Base-by-base conservation (phyloP, 139 green algal species). In the Monoraphidium neglectum region DNA sequence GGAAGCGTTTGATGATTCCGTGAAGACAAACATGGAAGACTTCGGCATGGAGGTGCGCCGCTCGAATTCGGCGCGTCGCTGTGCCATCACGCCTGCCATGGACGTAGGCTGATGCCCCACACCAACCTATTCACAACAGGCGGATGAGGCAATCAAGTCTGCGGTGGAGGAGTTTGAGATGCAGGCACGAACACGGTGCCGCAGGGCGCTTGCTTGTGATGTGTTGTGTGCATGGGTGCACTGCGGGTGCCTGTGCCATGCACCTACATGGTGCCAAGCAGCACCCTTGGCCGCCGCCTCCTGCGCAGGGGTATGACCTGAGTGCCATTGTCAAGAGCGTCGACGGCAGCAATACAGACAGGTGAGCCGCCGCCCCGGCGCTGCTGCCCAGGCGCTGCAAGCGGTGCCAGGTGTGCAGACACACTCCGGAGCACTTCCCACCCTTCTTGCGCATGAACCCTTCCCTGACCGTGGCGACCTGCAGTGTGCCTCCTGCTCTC, bases 31-130 rank as follows among this genome's bases (percentile, higher is more conserved):
- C 72, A 90, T 94, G 0, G 87, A 91, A 8, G 89, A 95, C 46
- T 97, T 97, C 73, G 92, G 93, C 10, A 97, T 97, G 92, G 79
- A 91, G 81, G 91, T 95, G 35, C 37, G 87, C 10, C 32, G 10
- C 4, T 26, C 76, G 43, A 51, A 51, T 8, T 12, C 43, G 43
- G 8, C 8, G 8, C 12, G 43, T 12, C 43, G 43, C 43, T 51
- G 43, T 51, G 43, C 43, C 43, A 21, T 51, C 12, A 12, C 43
- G 8, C 8, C 43, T 51, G 43, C 43, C 43, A 12, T 12, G 8
- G 43, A 8, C 43, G 43, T 12, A 8, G 43, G 43, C 43, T 51
- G 43, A 8, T 51, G 43, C 43, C 43, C 8, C 12, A 12, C 43
- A 12, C 43, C 43, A 51, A 8, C 43, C 43, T 12, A 21, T 12